These are phyloP conservation scores for Ophiostoma sp. DNA, from an alignment of 2,329 filamentous ascomycete species.

Conservation along the genomic window DNA sequence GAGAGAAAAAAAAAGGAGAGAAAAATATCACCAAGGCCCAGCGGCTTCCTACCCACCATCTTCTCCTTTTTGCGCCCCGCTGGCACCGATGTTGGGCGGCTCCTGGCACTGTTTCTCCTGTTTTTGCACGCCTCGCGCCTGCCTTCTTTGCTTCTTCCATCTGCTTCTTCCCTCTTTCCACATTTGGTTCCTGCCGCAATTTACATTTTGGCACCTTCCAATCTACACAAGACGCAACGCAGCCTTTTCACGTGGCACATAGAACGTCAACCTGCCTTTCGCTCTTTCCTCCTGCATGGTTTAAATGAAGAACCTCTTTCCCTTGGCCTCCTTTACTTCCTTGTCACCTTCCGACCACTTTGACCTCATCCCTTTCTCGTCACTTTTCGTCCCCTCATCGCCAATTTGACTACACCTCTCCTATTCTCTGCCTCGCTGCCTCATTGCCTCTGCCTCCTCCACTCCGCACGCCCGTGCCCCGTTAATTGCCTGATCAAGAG, in stretches of 20 bases:
- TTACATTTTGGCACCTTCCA: neutral
- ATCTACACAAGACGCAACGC: constrained; percentile 7
- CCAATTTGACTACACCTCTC: neutral
- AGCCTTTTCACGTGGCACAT: constrained; percentile 19
- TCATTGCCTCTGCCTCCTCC: neutral
- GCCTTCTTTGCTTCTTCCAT: constrained; percentile 5
- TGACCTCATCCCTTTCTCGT: neutral
- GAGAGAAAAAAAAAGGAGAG: neutral
- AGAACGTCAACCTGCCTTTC: neutral
- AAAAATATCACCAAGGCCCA: neutral
- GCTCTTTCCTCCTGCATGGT: constrained; percentile 14
- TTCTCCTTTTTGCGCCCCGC: neutral
- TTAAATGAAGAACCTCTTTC: constrained; percentile 1
- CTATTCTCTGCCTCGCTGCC: neutral
- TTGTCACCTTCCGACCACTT: neutral
- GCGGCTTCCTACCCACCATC: constrained; percentile 7
- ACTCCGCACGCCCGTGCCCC: neutral
- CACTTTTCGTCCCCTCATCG: neutral
- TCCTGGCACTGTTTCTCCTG: neutral
- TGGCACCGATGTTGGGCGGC: neutral
- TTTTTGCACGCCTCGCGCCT: neutral
- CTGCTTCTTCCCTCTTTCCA: constrained; percentile 20
- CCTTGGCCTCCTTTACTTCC: neutral
- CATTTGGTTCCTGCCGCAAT: constrained; percentile 14
- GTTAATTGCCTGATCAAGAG: constrained; percentile 14